Evolutionary conservation across 2,329 filamentous ascomycete genomes (phyloP).

Genomic region (Scytalidium lignicola): DNA sequence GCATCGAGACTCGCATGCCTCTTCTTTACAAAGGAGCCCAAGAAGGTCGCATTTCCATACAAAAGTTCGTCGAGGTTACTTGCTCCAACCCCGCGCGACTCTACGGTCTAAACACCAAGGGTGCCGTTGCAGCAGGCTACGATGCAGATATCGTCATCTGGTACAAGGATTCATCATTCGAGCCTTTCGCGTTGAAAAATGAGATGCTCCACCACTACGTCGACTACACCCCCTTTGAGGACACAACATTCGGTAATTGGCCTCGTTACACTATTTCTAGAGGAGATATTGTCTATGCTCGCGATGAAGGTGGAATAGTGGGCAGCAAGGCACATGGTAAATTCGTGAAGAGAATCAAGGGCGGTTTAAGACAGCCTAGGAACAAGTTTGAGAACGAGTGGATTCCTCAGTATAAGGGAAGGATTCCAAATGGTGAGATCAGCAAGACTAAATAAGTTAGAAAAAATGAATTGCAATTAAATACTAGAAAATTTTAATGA

Average conservation of each 20-base stretch:
- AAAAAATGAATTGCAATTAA: too few relatives aligned
- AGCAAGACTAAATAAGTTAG: neutral
- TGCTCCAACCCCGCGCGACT: conserved; percentile 38
- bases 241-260: conserved; percentile 28
- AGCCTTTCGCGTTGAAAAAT: conserved; percentile 28
- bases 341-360: conserved; percentile 32
- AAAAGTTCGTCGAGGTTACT: conserved; percentile 40
- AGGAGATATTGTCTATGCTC: conserved; percentile 28
- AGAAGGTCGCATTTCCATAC: conserved; percentile 13
- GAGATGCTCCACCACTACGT: conserved; percentile 29
- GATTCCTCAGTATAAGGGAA: conserved; percentile 1
- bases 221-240: conserved; percentile 33
- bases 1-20: neutral
- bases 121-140: conserved; percentile 34
- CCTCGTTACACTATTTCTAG: conserved; percentile 29
- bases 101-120: conserved; percentile 37
- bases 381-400: conserved; percentile 7
- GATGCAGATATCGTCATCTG: conserved; percentile 40
- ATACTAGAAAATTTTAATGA: too few relatives aligned
- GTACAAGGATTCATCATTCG: conserved; percentile 26
- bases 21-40: neutral
- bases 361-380: conserved; percentile 22
- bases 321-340: conserved; percentile 28
- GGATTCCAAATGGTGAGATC: neutral
- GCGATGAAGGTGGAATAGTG: conserved; percentile 22